These are phyloP conservation scores for Cladobotryum protrusum DNA, from an alignment of 2,329 filamentous ascomycete species.

Conservation along the genomic window DNA sequence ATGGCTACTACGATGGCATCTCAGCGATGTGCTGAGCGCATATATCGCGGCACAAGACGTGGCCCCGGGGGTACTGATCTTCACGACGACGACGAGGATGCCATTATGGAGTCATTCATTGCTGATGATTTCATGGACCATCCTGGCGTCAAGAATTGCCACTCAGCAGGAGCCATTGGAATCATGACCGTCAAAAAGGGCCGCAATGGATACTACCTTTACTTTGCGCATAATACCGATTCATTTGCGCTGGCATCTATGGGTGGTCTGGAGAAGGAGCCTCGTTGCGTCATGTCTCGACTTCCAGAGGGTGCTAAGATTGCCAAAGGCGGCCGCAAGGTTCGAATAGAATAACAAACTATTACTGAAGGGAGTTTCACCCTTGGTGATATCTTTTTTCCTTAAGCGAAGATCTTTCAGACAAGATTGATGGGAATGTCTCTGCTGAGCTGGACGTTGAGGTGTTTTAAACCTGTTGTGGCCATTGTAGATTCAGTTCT, in stretches of 20 bases:
- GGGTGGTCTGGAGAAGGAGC: conserved; percentile 67
- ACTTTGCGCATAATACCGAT: conserved; percentile 96
- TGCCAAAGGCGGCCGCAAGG: conserved; percentile 49
- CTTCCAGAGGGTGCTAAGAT: conserved; percentile 48
- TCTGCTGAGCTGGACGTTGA: no score
- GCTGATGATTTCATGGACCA: conserved; percentile 88
- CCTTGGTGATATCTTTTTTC: no score
- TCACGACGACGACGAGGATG: conserved; percentile 68
- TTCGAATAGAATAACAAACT: conserved; percentile 24
- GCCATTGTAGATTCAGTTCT: not conserved
- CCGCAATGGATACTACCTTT: conserved; percentile 68
- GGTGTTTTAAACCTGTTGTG: no score
- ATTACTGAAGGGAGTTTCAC: not conserved
- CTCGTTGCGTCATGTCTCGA: conserved; percentile 84
- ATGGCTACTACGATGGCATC: conserved; percentile 96
- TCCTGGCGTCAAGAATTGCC: conserved; percentile 72
- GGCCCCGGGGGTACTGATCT: conserved; percentile 55
- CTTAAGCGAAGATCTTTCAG: no score
- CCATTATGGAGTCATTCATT: conserved; percentile 69
- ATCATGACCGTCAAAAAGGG: conserved; percentile 86
- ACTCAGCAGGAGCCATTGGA: conserved; percentile 82
- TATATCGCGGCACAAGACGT: conserved; percentile 65
- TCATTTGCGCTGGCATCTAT: conserved; percentile 82
- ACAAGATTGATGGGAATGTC: no score
- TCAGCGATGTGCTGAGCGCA: conserved; percentile 73